Base-by-base conservation (phyloP, 2,329 filamentous ascomycete genomes). In the Aureobasidium sp. region DNA sequence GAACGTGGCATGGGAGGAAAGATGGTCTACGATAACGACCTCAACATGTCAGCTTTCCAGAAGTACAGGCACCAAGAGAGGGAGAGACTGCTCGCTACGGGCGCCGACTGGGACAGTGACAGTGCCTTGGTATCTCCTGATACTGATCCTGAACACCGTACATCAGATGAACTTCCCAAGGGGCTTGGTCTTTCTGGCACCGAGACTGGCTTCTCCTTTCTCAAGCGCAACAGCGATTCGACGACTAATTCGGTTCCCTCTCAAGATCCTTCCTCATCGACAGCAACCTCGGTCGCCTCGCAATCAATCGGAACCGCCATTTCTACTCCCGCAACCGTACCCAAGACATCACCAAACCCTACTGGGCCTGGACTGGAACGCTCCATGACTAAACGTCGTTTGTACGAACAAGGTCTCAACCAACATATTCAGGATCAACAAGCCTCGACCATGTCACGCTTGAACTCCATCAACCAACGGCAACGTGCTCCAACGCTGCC, bases 21-120 rank as follows among this genome's bases (percentile, higher is more conserved):
- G 64, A 81, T 85, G 0, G 73, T 96, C 2, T 97, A 96, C 69
- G 91, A 95, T 27, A 86, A 94, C 66, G 94, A 99, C 72, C 83
- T 96, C 19, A 83, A 86, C 27, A 76, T 87, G 71, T 95, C 92
- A 2, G 81, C 89, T 9, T 96, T 96, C 68, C 91, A 95, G 68
- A 88, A 83, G 68, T 84, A 89, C 75, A 81, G 86, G 40, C 79
- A 80, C 62, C 75, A 79, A 60, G 74, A 78, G 63, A 75, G 71
- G 25, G 84, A 88, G 64, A 37, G 55, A 23, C 31, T 58, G 33
- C 68, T 78, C 80, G 62, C 78, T 77, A 63, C 75, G 74, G 57
- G 50, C 50, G 60, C 38, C 25, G 42, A 49, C 13, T 58, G 42
- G 42, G 61, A 43, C 43, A 62, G 60, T 40, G 50, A 60, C 57